Evolutionary conservation across 1,284 basidiomycete species (phyloP).

Genomic region (Ceratobasidium sp.): DNA sequence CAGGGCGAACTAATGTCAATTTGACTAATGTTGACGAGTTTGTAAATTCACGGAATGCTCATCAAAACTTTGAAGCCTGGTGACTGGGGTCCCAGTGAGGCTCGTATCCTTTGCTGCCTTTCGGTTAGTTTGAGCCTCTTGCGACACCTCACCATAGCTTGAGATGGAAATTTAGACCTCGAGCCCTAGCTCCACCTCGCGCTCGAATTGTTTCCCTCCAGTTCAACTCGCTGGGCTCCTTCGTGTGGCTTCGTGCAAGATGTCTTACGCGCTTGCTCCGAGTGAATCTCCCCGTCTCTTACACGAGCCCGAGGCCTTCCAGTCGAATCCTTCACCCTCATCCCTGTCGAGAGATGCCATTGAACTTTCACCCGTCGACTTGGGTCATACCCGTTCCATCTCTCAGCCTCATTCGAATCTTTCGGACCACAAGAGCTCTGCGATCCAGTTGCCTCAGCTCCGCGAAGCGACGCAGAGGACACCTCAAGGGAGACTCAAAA

Average conservation of each 20-base stretch:
- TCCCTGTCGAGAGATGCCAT: constrained; percentile 24
- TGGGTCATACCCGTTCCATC: background rate
- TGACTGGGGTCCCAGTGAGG: background rate
- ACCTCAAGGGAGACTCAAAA: background rate
- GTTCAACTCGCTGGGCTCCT: too few species aligned
- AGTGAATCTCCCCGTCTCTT: background rate
- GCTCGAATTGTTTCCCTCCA: too few species aligned
- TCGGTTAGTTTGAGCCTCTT: too few species aligned
- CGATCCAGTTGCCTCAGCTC: constrained; percentile 3
- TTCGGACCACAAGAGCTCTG: constrained; percentile 17
- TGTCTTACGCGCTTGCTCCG: constrained; percentile 29
- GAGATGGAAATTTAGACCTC: too few species aligned
- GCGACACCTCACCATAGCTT: too few species aligned
- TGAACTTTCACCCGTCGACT: constrained; percentile 1
- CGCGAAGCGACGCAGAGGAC: constrained; percentile 1
- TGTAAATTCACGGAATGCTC: background rate
- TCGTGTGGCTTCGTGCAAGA: background rate
- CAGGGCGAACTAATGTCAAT: background rate
- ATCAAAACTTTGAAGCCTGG: background rate
- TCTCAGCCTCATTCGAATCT: constrained; percentile 6
- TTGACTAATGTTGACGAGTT: background rate
- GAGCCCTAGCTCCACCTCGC: too few species aligned
- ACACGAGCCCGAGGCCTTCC: background rate
- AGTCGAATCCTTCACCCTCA: background rate
- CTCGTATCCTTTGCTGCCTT: too few species aligned